Conservation (phyloP, 768 basidiomycete species). For the Neoboletus magnificus region DNA sequence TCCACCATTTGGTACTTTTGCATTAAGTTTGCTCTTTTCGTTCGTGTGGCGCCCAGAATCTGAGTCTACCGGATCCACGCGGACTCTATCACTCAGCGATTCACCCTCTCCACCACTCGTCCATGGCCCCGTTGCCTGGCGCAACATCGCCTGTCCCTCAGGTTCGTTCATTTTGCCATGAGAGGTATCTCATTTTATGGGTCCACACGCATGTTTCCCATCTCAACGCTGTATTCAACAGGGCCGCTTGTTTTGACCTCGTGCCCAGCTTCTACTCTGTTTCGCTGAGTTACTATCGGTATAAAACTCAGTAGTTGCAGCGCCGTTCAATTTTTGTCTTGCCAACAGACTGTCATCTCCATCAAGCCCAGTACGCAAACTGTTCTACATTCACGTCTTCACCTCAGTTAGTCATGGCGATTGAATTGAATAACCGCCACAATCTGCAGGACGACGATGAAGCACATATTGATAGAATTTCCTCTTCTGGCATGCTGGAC, state of each 20-base stretch:
- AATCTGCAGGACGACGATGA: conserved; percentile 22
- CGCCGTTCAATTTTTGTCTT: conserved; percentile 38
- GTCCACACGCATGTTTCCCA: conserved; percentile 20
- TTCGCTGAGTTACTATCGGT: conserved; percentile 40
- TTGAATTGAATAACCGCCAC: conserved; percentile 23
- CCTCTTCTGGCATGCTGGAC: conserved; percentile 8
- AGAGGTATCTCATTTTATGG: conserved; percentile 14
- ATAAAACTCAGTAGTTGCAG: conserved; percentile 38
- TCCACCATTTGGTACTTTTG: conserved; percentile 8
- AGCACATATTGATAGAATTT: conserved; percentile 4
- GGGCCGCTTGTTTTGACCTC: conserved; percentile 34
- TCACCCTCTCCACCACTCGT: conserved; percentile 7
- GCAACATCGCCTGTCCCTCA: conserved; percentile 8
- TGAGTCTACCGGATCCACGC: conserved; percentile 22
- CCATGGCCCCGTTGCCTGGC: conserved; percentile 1
- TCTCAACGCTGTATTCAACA: conserved; percentile 24
- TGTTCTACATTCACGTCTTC: conserved; percentile 5
- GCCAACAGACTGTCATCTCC: conserved; percentile 35
- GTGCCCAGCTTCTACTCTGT: conserved; percentile 37
- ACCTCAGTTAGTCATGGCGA: conserved; percentile 24
- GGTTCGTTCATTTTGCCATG: conserved; percentile 10
- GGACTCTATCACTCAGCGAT: conserved; percentile 30
- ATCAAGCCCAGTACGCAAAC: conserved; percentile 22
- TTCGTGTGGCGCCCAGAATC: conserved; percentile 18
- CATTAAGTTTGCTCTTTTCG: conserved; percentile 10